Evolutionary conservation across 148 eudicot genomes (phyloP), one percentile per base, ranked within the genome.

Genomic region (Camellia sinensis): DNA sequence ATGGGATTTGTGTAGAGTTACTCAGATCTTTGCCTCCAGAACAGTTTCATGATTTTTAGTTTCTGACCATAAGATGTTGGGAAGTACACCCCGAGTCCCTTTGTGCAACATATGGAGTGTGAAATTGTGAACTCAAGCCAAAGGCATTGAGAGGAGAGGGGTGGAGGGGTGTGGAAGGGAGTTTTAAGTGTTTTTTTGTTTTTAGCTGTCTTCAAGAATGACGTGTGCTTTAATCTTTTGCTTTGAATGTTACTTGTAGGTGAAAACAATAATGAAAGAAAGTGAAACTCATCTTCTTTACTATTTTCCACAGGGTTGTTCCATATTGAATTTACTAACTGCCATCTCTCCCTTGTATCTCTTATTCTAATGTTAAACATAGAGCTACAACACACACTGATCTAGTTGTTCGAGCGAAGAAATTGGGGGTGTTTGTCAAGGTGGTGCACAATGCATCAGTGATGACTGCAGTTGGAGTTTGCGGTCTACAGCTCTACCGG

Each of bases 321-420:
- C 61, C 74, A 48, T 18, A 8, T 67, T 21, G 22, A 21, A 17
- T 78, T 44, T 74, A 40, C 15, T 79, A 18, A 57, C 57, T 21
- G 48, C 8, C 43, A 71, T 54, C 71, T 12, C 71, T 13, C 50
- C 48, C 46, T 65, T 61, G 48, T 50, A 37, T 72, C 43, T 72
- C 62, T 7, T 19, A 14, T 50, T 21, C 75, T 10, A 13, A 22
- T 70, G n/a, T 21, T 59, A 72, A 84, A 61, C 37, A 29, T 14
- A 93, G 99, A 71, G 99, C 99, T 37, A 96, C 99, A 15, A 96
- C 99, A 18, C 98, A 95, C 74, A 89, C 93, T 46, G 98, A 96
- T 86, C 97, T 96, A 80, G 98, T 93, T 78, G 99, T 93, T 40
- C 89, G 99, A 67, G 98, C 99, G 13, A 93, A 90, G 89, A 89